Percentiles rank a stretch among this genome's conserved stretches.
Evolutionary conservation across 1,139 yeast species (phyloP).

Genomic region (Hansenula anomala): DNA sequence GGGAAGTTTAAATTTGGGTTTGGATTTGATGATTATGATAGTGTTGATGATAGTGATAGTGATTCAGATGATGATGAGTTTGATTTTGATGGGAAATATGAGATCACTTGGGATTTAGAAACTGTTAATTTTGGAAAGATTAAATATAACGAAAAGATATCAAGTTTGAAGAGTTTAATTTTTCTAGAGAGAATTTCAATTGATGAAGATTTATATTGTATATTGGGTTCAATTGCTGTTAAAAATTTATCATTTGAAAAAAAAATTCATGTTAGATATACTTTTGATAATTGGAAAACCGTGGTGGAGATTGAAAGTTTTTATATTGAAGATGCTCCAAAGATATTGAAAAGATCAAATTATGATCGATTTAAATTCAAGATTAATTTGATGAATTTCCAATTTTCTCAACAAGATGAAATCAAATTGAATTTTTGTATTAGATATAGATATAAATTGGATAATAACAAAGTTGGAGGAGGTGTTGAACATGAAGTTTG

Average conservation of each 20-base stretch:
- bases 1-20: too few species aligned
- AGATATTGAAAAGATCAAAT: conserved; percentile 40
- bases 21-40: conserved; percentile 23
- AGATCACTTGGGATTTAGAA: conserved; percentile 45
- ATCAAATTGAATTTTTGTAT: conserved; percentile 47
- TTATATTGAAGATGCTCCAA: conserved; percentile 52
- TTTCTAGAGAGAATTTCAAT: conserved; percentile 64
- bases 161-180: conserved; percentile 36
- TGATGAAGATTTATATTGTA: conserved; percentile 47
- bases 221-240: conserved; percentile 75
- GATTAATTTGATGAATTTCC: conserved; percentile 37
- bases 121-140: conserved; percentile 41
- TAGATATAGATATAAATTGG: conserved; percentile 41
- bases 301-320: conserved; percentile 63
- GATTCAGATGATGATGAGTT: conserved; percentile 21
- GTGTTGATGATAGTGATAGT: conserved; percentile 22
- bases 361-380: conserved; percentile 60
- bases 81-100: conserved; percentile 12
- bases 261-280: conserved; percentile 55
- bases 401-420: conserved; percentile 32
- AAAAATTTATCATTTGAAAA: conserved; percentile 65
- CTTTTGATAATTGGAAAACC: conserved; percentile 70
- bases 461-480: too few species aligned
- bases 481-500: conserved; percentile 32
- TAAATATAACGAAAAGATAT: conserved; percentile 28